Conservation (phyloP, 306 rosid genomes). For the Quercus bicolor region DNA sequence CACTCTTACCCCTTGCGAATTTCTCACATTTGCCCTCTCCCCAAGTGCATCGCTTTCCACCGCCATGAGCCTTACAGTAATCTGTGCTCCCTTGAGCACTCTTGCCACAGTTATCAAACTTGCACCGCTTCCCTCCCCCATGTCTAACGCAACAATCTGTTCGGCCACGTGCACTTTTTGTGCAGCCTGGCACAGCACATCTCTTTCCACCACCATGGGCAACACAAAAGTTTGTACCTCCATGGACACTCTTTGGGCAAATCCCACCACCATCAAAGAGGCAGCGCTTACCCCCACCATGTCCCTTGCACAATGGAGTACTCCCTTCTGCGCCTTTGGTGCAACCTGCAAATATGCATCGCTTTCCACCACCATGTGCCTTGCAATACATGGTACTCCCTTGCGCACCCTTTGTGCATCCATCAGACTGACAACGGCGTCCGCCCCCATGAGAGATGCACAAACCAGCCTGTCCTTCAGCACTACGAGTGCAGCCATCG, state of each 20-base stretch:
- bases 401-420: constrained; percentile 86
- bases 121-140: constrained; percentile 96
- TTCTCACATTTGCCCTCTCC: constrained; percentile 88
- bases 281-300: constrained; percentile 99
- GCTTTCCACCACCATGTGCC: constrained; percentile 99
- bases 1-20: constrained; percentile 93
- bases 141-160: constrained; percentile 95
- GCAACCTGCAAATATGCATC: constrained; percentile 86
- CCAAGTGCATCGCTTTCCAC: constrained; percentile 94
- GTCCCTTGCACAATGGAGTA: constrained; percentile 97
- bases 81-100: constrained; percentile 99
- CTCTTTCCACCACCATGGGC: constrained; percentile 99
- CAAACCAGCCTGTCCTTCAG: constrained; percentile 95
- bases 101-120: constrained; percentile 68
- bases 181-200: constrained; percentile 82
- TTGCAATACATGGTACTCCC: constrained; percentile 96
- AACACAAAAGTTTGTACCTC: constrained; percentile 93
- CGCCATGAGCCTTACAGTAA: constrained; percentile 99
- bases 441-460: constrained; percentile 99
- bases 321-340: constrained; percentile 99
- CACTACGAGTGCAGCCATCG: constrained; percentile 84
- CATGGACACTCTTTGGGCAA: constrained; percentile 97
- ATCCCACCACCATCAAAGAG: constrained; percentile 91
- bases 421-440: constrained; percentile 74
- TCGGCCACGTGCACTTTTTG: constrained; percentile 96